Base-by-base conservation (phyloP, 2,329 filamentous ascomycete genomes). In the Alternaria hordeiaustralica region DNA sequence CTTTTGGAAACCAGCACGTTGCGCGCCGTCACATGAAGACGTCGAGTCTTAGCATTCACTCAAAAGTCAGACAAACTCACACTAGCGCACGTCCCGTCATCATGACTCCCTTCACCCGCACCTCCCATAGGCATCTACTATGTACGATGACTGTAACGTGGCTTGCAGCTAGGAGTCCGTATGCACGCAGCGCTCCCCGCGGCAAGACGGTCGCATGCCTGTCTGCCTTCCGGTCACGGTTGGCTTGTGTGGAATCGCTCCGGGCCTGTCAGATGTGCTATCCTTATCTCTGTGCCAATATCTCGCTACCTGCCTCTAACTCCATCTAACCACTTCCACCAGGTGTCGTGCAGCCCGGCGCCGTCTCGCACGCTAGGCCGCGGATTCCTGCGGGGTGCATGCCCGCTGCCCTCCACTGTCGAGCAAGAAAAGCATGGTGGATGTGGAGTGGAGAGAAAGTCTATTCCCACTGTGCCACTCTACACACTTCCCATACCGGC, bases 381-480 rank as follows among this genome's bases (percentile, higher is more conserved):
- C 41, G 41, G 60, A 41, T 41, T 56, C 30, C 55, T 71, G 67
- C 69, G 68, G 67, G 68, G 67, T 71, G 66, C 68, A 70, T 70
- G 50, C n/a, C 44, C 43, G 50, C 36, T 20, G n/a, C 33, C 44
- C 47, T 53, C 30, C 25, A n/a, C 53, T 30, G 41, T 53, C 49
- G 20, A 53, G 30, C 25, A 21, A 50, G n/a, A 56, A 28, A 36
- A 25, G 56, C 46, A 33, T 36, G 30, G 49, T 53, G 30, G 21
- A 30, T 51, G 49, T 51, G 49, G 49, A 51, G 61, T 47, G 51
- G 60, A 59, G 30, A 21, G 23, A 12, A 36, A 60, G 43, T 55
- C 49, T 50, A 55, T 60, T 63, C 47, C 44, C 23, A 55, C 30
- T 43, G 9, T 21, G 43, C 30, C 36, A 41, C 36, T 41, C 36